Conservation (phyloP, 371 early-diverging fungal species). For the Phascolomyces articulosus region DNA sequence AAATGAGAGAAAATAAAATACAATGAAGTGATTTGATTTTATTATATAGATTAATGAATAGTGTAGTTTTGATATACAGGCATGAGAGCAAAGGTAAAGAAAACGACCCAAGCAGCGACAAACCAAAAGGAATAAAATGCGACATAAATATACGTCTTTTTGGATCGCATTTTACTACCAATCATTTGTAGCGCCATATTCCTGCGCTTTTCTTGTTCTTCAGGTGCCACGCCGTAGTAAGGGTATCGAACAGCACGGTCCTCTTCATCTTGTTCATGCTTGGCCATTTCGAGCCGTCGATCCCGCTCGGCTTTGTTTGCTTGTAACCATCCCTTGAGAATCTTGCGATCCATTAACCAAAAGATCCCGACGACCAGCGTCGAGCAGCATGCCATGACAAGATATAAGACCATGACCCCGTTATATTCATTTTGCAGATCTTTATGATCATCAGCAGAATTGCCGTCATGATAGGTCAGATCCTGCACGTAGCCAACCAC, state of each 20-base stretch:
- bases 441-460: conserved; percentile 30
- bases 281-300: conserved; percentile 29
- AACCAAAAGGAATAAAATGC: conserved; percentile 39
- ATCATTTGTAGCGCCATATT: conserved; percentile 25
- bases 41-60: conserved; percentile 8
- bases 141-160: conserved; percentile 30
- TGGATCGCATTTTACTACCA: conserved; percentile 29
- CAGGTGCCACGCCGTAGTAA: conserved; percentile 14
- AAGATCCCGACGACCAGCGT: conserved; percentile 28
- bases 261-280: conserved; percentile 31
- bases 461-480: conserved; percentile 45
- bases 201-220: conserved; percentile 19
- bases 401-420: conserved; percentile 48
- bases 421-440: conserved; percentile 42
- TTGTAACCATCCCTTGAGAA: conserved; percentile 44
- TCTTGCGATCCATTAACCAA: conserved; percentile 36
- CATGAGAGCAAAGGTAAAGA: conserved; percentile 51
- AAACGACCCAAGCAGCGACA: conserved; percentile 42
- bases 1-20: background rate
- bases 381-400: conserved; percentile 32
- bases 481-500: conserved; percentile 57
- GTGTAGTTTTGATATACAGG: conserved; percentile 42
- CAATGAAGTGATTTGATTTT: background rate
- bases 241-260: conserved; percentile 21
- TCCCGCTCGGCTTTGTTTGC: conserved; percentile 37